Conservation (phyloP, 805 yeast species). For the Ogataea trehaloabstinens region DNA sequence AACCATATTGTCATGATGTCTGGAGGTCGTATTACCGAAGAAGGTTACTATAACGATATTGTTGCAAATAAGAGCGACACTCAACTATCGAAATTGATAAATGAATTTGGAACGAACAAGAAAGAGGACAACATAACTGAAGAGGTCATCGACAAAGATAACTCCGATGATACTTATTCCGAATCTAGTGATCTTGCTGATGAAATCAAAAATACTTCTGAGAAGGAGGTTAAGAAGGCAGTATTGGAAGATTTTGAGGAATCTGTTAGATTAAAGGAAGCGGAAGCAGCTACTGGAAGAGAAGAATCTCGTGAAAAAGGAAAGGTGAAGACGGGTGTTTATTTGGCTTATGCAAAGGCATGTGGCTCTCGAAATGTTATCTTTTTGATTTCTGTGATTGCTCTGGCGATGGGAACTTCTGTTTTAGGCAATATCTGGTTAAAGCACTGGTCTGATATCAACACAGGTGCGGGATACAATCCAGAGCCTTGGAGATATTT, state of each 20-base stretch:
- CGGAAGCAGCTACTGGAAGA: conserved; percentile 40
- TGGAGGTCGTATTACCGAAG: conserved; percentile 67
- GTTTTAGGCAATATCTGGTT: conserved; percentile 86
- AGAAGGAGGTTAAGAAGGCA: conserved; percentile 56
- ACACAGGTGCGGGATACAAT: conserved; percentile 64
- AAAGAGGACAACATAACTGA: conserved; percentile 14
- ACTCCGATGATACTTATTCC: conserved; percentile 14
- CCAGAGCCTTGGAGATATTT: conserved; percentile 72
- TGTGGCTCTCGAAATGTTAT: conserved; percentile 70
- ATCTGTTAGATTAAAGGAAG: conserved; percentile 34
- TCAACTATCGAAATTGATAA: conserved; percentile 51
- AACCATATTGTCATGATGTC: conserved; percentile 65
- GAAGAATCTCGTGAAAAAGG: conserved; percentile 91
- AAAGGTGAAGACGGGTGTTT: conserved; percentile 85
- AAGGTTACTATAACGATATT: conserved; percentile 58
- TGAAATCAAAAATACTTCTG: conserved; percentile 34
- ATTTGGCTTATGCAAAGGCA: conserved; percentile 79
- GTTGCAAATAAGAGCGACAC: conserved; percentile 36
- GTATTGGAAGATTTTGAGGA: conserved; percentile 46
- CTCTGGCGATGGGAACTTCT: conserved; percentile 57
- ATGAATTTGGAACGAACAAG: conserved; percentile 58
- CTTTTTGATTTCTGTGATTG: conserved; percentile 52
- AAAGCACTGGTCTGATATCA: conserved; percentile 95
- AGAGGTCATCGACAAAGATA: conserved; percentile 17
- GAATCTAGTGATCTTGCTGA: conserved; percentile 23